Conservation (phyloP, 2,329 filamentous ascomycete species). For the Teratosphaeria destructans region DNA sequence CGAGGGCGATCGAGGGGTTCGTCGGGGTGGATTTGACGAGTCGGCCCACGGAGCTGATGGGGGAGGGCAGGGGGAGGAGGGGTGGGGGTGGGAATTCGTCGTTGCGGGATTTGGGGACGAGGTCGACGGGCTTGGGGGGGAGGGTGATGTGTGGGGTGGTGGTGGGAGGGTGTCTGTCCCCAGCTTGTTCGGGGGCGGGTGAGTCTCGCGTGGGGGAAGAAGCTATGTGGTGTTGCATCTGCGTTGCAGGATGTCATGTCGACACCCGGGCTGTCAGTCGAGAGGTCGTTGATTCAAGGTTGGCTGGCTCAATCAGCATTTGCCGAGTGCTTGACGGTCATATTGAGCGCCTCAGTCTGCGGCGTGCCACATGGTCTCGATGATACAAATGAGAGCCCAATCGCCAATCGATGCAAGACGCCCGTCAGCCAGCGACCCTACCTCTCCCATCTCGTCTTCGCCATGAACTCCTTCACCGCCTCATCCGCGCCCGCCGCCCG, state of each 20-base stretch:
- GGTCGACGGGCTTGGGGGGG: not conserved
- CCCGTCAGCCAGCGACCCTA: not conserved
- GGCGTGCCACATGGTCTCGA: not conserved
- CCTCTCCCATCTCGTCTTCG: not conserved
- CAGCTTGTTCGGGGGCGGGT: not conserved
- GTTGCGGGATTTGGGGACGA: not conserved
- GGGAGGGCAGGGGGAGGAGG: not conserved
- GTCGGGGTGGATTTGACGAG: not conserved
- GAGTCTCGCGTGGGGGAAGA: no score
- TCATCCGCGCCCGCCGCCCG: constrained; percentile 15
- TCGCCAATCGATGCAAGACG: not conserved
- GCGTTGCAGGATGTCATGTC: not conserved
- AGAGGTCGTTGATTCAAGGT: not conserved
- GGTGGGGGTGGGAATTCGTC: not conserved
- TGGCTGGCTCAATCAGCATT: no score
- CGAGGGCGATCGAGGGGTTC: not conserved
- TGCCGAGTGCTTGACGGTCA: not conserved
- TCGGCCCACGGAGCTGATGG: not conserved
- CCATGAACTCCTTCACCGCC: constrained; percentile 27
- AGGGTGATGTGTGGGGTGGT: not conserved
- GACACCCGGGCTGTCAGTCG: not conserved
- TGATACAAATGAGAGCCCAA: not conserved
- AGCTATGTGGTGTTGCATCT: no score
- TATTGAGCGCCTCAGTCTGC: not conserved
- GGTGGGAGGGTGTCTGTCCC: not conserved